Evolutionary conservation across 2,329 filamentous ascomycete species (phyloP), one percentile per base, ranked within the genome.

Genomic region (Alternaria sp.): DNA sequence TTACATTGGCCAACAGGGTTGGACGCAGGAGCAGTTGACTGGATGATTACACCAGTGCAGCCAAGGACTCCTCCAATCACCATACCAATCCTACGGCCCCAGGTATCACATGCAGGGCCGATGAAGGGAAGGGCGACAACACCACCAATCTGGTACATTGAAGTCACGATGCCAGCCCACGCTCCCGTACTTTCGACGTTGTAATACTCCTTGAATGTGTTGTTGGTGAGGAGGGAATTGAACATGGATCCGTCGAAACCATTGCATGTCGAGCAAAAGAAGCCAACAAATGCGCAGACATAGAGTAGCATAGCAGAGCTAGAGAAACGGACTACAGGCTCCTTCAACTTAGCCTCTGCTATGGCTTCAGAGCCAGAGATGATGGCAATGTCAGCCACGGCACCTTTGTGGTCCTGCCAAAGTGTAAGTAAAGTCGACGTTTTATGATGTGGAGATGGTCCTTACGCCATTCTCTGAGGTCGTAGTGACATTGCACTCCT

Each of bases 231-330:
- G 24, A 86, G 72, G 34, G 81, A 81, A 56, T 81, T 82, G 67
- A 86, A 84, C 49, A 88, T 79, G 28, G 82, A 84, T 36, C 84
- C 84, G 63, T 88, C 85, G 62, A 84, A 87, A 28, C 85, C 85
- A 70, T 86, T 85, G 79, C 83, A 82, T 8, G 82, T 85, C 24
- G 81, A 83, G 59, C 77, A 79, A 62, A 80, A 77, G 67, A 79
- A 81, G 31, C 77, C 79, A 13, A 61, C 53, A 37, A 71, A 54
- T 24, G 62, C 58, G 42, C 65, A 69, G 14, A 68, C 39, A 50
- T 66, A 70, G 8, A 74, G 68, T 34, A 69, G 57, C 23, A 75
- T 50, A 17, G 67, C 61, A 41, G 56, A 56, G 8, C 21, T 17
- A 36, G 55, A 62, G 52, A 72, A 69, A 5, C 51, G 45, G 3